phyloP scores from a whole-genome alignment of 164 flowering plant species.

The Amborella trichopoda region DNA sequence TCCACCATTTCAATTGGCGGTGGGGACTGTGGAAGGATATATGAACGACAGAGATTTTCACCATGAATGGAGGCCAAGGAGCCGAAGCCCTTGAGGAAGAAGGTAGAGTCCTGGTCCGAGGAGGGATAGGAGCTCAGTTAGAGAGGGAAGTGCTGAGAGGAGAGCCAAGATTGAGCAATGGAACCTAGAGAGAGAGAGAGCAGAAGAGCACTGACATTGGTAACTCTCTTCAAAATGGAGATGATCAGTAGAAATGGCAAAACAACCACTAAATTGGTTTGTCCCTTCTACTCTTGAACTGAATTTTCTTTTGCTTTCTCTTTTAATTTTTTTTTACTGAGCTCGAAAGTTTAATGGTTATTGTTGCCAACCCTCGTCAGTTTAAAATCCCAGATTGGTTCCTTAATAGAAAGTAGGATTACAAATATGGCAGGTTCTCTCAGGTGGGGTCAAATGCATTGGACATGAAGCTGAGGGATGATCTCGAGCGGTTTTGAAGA shows the following conservation, averaged over 20 bases:
- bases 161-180: constrained; percentile 86
- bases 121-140: constrained; percentile 55
- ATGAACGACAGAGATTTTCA: constrained; percentile 43
- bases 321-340: neutral
- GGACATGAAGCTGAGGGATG: too few relatives aligned
- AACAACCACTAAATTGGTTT: constrained; percentile 1
- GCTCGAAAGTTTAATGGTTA: too few relatives aligned
- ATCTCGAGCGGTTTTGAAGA: too few relatives aligned
- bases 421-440: too few relatives aligned
- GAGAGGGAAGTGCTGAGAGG: constrained; percentile 90
- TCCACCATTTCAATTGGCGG: constrained; percentile 36
- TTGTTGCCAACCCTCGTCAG: too few relatives aligned
- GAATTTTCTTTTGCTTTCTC: constrained; percentile 21
- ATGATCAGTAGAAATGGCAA: constrained; percentile 2
- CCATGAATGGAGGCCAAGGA: constrained; percentile 36
- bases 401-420: too few relatives aligned
- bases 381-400: too few relatives aligned
- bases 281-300: constrained; percentile 14
- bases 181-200: constrained; percentile 84
- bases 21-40: constrained; percentile 31
- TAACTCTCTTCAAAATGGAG: constrained; percentile 14
- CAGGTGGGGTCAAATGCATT: too few relatives aligned
- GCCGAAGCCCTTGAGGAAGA: constrained; percentile 58
- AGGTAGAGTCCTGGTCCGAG: constrained; percentile 60
- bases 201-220: constrained; percentile 13